Base-by-base conservation (phyloP, 2,329 filamentous ascomycete species). In the Metarhizium anisopliae region DNA sequence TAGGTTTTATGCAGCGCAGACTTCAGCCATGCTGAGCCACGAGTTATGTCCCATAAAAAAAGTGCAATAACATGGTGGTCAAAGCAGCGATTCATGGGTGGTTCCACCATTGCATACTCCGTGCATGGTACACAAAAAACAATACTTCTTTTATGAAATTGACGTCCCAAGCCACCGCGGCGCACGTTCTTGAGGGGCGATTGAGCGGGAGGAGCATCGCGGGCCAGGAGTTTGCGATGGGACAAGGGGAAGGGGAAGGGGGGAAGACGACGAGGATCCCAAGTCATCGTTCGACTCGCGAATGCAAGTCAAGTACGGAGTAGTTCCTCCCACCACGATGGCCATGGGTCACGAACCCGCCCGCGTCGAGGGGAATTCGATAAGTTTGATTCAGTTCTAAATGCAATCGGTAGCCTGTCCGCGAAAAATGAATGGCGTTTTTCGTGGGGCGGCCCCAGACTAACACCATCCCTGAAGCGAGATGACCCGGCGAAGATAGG, bases 391-490 rank as follows among this genome's bases (percentile, higher is more conserved):
- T 32, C 35, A 50, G 18, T 29, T 20, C 47, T 29, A 32, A 43
- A 25, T 25, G 36, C 43, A 51, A 51, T 53, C 38, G 56, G 40
- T 36, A 47, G 30, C 30, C 47, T 10, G 32, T 20, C 20, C 29
- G 35, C 18, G 50, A 40, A 20, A 51, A 47, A 25, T 38, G 25
- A 50, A 5, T 40, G 32, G 53, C 57, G 57, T 4, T 36, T 25
- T 4, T 20, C 51, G 54, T 61, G 61, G 59, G 57, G 55, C 57
- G 60, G 58, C 64, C 58, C 62, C 60, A 58, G 65, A 64, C 62
- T 63, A 63, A 57, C 61, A 59, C 58, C 10, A 30, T 18, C 63
- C 55, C 62, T 59, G 62, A 66, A 69, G 65, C 64, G 66, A 69
- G 56, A 69, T 68, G 62, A 65, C 59, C 61, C 59, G 58, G 58